Base-by-base conservation (phyloP, 768 basidiomycete species). In the Pleurotus salmoneostramineus region DNA sequence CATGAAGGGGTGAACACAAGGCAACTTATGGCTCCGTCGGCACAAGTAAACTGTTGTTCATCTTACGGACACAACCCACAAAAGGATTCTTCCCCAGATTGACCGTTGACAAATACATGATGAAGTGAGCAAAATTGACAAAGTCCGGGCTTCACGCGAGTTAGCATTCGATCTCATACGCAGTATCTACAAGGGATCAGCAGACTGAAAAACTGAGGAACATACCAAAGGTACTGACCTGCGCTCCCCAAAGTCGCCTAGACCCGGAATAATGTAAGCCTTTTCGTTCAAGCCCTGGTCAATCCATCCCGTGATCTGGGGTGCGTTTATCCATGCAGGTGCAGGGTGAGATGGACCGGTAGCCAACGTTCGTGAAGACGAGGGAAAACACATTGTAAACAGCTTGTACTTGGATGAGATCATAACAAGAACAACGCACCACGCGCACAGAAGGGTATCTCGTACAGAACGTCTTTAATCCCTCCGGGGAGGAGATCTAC, bases 211-310 rank as follows among this genome's bases (percentile, higher is more conserved):
- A 27, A 27, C 2, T 27, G 21, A 27, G 21, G 21, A 3, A 27
- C 21, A 27, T 27, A 27, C 21, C 21, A 27, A 27, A 27, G 51
- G 36, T 45, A 62, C 69, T 60, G 64, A 88, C 90, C 92, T 87
- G 68, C 92, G 76, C 69, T 96, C 95, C 52, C 95, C 95, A 69
- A 98, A 98, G 69, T 98, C 95, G n/a, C 95, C 95, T n/a, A 98
- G 77, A 32, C 95, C 94, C 6, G 93, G 94, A 56, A 95, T 85
- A 63, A 95, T 95, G 67, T 89, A 97, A 21, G 91, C 85, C 68
- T 88, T 92, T 58, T 91, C 91, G 63, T 98, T 95, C 52, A 98
- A 80, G 4, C 93, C 91, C 63, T 93, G 75, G 69, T 98, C 95
- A 55, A 98, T 93, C 93, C 95, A 96, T 2, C 95, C 95, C 8